Conservation (phyloP, 176 grass and related monocot genomes). For the Chrysopogon serrulatus region DNA sequence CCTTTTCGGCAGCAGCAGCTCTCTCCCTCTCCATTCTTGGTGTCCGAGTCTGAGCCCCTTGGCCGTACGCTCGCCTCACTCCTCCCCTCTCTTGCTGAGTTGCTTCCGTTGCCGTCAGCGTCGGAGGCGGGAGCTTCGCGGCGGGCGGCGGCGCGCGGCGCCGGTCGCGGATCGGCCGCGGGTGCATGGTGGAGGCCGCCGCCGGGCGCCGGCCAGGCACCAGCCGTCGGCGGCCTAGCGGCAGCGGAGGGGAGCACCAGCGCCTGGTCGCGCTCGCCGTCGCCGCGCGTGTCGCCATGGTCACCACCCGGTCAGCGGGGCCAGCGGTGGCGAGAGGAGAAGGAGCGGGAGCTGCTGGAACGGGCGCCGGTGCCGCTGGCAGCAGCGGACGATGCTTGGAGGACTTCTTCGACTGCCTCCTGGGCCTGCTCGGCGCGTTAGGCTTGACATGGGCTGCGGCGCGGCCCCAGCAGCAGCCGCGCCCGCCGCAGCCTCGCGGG, state of each 20-base stretch:
- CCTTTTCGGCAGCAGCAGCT: background rate
- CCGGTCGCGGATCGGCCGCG: conserved; percentile 21
- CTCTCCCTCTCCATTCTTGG: background rate
- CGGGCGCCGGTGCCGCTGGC: background rate
- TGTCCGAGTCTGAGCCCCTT: background rate
- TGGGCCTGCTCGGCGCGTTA: conserved; percentile 50
- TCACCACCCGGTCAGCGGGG: conserved; percentile 1
- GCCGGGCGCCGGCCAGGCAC: conserved; percentile 55
- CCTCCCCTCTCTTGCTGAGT: background rate
- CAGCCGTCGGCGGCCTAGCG: conserved; percentile 61
- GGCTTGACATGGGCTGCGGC: conserved; percentile 41
- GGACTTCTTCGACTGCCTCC: conserved; percentile 51
- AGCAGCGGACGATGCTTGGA: conserved; percentile 17
- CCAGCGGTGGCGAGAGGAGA: background rate
- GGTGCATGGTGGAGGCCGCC: conserved; percentile 52
- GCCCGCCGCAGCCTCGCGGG: background rate
- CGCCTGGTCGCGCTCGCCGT: conserved; percentile 30
- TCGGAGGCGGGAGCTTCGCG: background rate
- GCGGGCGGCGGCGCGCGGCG: conserved; percentile 12
- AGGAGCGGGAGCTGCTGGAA: background rate
- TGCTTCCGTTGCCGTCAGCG: background rate
- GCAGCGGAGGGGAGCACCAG: conserved; percentile 31
- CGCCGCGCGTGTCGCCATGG: conserved; percentile 32
- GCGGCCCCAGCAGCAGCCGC: conserved; percentile 35
- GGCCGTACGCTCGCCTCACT: background rate